Evolutionary conservation across 768 basidiomycete species (phyloP).

Genomic region (Auriculariales sp.): DNA sequence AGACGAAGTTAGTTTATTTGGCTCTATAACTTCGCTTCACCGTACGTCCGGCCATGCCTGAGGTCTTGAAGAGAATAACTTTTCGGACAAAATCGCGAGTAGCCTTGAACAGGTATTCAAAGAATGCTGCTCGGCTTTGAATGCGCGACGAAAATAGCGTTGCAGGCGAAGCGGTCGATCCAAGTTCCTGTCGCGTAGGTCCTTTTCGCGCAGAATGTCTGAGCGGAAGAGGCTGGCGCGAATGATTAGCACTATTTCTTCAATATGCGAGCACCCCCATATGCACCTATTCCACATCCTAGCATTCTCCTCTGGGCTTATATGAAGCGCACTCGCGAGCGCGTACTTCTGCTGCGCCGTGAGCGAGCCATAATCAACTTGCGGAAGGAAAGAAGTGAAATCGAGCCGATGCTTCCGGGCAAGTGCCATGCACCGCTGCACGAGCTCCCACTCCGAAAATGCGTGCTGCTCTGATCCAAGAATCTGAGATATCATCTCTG

Average conservation of each 20-base stretch:
- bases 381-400: conserved; percentile 28
- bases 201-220: conserved; percentile 35
- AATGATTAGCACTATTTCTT: too few relatives aligned
- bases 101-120: conserved; percentile 42
- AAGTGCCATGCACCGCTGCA: conserved; percentile 33
- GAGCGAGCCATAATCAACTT: conserved; percentile 45
- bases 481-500: conserved; percentile 27
- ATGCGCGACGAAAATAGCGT: conserved; percentile 42
- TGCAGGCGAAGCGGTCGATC: conserved; percentile 41
- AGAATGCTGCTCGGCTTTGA: conserved; percentile 41
- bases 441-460: conserved; percentile 46
- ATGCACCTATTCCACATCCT: conserved; percentile 42
- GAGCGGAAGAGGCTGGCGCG: conserved; percentile 42
- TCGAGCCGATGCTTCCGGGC: conserved; percentile 31
- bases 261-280: too few relatives aligned
- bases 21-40: too few relatives aligned
- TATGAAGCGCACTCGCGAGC: conserved; percentile 25
- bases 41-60: too few relatives aligned
- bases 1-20: too few relatives aligned
- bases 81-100: conserved; percentile 44
- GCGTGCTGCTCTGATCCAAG: conserved; percentile 37
- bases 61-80: conserved; percentile 40
- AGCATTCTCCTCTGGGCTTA: conserved; percentile 27
- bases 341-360: conserved; percentile 38
- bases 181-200: conserved; percentile 37